Evolutionary conservation across 1,284 basidiomycete species (phyloP).

Genomic region (Leccinum fallax): DNA sequence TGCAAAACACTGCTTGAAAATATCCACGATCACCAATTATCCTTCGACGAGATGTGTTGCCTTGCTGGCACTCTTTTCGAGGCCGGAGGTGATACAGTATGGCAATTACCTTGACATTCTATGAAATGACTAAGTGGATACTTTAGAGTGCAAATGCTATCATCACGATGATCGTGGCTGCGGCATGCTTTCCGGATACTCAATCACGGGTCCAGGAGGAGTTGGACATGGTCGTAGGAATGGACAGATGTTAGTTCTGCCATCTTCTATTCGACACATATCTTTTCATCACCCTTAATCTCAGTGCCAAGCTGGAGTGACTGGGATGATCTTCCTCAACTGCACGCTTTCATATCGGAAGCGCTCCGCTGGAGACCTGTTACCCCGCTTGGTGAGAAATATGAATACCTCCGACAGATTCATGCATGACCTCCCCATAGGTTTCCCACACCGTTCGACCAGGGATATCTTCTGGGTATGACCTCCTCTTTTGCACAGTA

Average conservation of each 20-base stretch:
- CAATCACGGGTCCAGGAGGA: slow-evolving; percentile 61
- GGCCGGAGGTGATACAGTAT: slow-evolving; percentile 63
- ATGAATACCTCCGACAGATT: neutral
- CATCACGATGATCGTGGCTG: slow-evolving; percentile 59
- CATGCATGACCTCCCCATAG: slow-evolving; percentile 24
- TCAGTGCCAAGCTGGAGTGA: slow-evolving; percentile 52
- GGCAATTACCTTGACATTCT: neutral
- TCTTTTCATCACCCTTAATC: neutral
- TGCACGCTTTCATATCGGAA: slow-evolving; percentile 64
- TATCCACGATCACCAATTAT: slow-evolving; percentile 50
- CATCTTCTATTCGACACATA: neutral
- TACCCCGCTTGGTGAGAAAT: slow-evolving; percentile 45
- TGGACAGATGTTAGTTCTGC: slow-evolving; percentile 44
- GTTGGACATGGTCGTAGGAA: slow-evolving; percentile 60
- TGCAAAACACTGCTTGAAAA: slow-evolving; percentile 57
- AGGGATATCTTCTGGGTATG: slow-evolving; percentile 60
- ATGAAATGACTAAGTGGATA: neutral
- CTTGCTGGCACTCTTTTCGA: slow-evolving; percentile 67
- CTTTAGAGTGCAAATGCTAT: slow-evolving; percentile 17
- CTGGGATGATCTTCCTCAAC: slow-evolving; percentile 50
- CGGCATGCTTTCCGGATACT: slow-evolving; percentile 59
- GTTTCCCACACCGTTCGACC: slow-evolving; percentile 58
- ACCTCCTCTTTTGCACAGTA: neutral
- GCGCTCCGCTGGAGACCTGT: slow-evolving; percentile 67
- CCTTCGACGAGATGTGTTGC: slow-evolving; percentile 58